Base-by-base conservation (phyloP, 2,329 filamentous ascomycete genomes). In the Lasiodiplodia gonubiensis region DNA sequence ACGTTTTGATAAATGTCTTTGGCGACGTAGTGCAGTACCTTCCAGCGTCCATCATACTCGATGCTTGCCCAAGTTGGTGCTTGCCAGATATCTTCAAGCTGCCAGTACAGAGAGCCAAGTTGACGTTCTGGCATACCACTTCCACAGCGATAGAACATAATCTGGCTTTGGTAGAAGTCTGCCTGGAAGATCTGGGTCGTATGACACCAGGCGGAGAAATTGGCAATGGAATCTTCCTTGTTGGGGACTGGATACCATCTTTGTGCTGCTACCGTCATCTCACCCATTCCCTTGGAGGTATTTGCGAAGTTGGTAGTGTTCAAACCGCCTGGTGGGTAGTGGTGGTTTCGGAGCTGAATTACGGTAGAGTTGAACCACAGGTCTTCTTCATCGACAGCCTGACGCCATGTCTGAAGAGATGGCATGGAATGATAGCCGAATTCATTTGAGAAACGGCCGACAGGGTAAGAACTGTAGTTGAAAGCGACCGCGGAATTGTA, bases 361-460 rank as follows among this genome's bases (percentile, higher is more conserved):
- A 81, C 82, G 2, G 81, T 83, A 61, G 83, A 86, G 72, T 89
- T 88, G 80, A 89, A 88, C 68, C 81, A 72, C 0, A 89, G 78
- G 48, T 89, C 84, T 5, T 80, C 73, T 1, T 81, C 77, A 1
- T 81, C 76, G 0, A 89, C 73, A 2, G 83, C 86, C 71, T 86
- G 82, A 51, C 80, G 80, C 87, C 87, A 89, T 2, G 81, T 84
- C 68, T 88, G 84, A 0, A 89, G 72, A 63, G 83, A 86, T 0
- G 87, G 87, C 87, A 89, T 88, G 66, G 83, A 86, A 71, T 88
- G 86, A 72, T 84, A 89, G 27, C 88, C 88, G 68, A 89, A 90
- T 74, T 90, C 87, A 69, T 88, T 88, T 2, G 85, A 84, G 71
- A 89, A 89, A 10, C 87, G 81, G 2, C 86, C 86, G 0, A 88